A percentile compares a stretch with the other conserved stretches of the same genome.
phyloP scores from a whole-genome alignment of 1,284 basidiomycete species.

The Heterobasidion parviporum region DNA sequence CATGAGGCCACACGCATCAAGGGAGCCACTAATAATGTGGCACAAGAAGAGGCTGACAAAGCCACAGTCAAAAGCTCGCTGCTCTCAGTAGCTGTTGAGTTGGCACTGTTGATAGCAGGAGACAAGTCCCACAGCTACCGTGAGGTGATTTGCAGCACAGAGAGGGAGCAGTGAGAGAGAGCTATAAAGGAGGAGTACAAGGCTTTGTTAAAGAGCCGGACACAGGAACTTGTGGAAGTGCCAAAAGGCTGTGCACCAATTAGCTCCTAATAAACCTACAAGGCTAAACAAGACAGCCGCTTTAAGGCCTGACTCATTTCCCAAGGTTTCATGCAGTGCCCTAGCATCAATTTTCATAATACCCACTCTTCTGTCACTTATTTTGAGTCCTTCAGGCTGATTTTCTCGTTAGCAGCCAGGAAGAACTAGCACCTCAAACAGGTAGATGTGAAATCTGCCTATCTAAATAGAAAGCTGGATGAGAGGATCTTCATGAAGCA shows the following conservation, averaged over 20 bases:
- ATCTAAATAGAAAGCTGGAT: constrained; percentile 14
- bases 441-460: constrained; percentile 21
- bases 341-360: constrained; percentile 25
- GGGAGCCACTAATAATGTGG: no score
- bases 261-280: neutral
- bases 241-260: neutral
- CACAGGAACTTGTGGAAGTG: neutral
- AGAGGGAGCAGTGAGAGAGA: neutral
- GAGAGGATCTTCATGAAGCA: constrained; percentile 14
- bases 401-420: constrained; percentile 17
- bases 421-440: constrained; percentile 17
- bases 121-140: neutral
- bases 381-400: constrained; percentile 16
- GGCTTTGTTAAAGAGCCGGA: neutral
- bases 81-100: neutral
- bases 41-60: neutral
- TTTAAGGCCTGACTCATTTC: constrained; percentile 6
- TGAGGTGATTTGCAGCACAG: neutral
- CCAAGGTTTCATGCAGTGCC: neutral
- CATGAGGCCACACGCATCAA: no score
- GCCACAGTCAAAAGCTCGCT: neutral
- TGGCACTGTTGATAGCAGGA: neutral
- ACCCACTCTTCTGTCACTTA: constrained; percentile 11
- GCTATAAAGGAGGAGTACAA: neutral
- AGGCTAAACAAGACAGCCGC: neutral